Conservation (phyloP, 106 monocot genomes). For the Dioscorea zingiberensis region DNA sequence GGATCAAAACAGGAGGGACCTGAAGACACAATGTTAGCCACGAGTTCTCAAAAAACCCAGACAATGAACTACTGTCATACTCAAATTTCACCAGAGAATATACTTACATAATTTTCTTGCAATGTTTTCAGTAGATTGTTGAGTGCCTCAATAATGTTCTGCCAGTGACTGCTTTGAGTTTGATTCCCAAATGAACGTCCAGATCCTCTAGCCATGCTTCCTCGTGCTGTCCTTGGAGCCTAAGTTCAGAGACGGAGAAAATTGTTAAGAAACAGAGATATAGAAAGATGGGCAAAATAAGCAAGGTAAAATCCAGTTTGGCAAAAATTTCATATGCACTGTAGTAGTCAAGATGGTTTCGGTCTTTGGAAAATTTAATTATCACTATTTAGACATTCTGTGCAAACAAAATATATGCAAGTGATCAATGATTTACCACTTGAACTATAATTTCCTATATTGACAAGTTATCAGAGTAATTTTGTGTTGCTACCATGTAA, state of each 20-base stretch:
- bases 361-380: no score
- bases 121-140: slow-evolving; percentile 61
- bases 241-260: slow-evolving; percentile 20
- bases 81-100: slow-evolving; percentile 6
- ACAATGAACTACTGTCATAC: not conserved
- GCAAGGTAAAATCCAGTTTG: no score
- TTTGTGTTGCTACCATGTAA: no score
- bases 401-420: no score
- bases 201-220: slow-evolving; percentile 52
- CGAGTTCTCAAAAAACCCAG: slow-evolving; percentile 1
- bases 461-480: no score
- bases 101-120: slow-evolving; percentile 86
- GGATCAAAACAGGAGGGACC: slow-evolving; percentile 69
- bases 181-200: slow-evolving; percentile 70
- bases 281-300: no score
- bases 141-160: slow-evolving; percentile 66
- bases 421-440: no score
- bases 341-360: no score
- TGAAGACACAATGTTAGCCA: slow-evolving; percentile 22
- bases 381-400: no score
- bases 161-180: slow-evolving; percentile 61
- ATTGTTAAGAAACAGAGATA: no score
- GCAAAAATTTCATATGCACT: no score
- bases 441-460: no score
- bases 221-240: slow-evolving; percentile 73